Evolutionary conservation across 768 basidiomycete genomes (phyloP).

Genomic region (Lyophyllum atratum): DNA sequence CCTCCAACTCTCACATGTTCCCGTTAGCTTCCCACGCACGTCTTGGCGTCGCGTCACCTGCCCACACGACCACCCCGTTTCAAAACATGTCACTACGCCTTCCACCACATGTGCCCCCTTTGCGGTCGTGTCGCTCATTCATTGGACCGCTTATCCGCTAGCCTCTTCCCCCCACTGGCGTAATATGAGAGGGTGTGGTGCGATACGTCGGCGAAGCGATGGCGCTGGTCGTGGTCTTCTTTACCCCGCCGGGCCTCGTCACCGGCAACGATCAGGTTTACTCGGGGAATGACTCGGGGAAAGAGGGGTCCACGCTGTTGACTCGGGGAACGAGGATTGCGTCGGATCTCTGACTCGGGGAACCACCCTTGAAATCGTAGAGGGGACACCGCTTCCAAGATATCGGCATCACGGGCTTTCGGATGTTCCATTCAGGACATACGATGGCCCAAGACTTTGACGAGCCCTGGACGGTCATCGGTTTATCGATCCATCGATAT

Average conservation of each 20-base stretch:
- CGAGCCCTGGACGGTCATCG: no score
- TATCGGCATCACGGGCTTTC: background rate
- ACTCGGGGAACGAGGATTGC: slow-evolving; percentile 2
- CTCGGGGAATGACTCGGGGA: slow-evolving; percentile 11
- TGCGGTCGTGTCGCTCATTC: background rate
- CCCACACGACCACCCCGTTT: background rate
- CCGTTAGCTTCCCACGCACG: background rate
- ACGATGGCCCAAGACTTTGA: no score
- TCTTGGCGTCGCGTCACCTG: slow-evolving; percentile 2
- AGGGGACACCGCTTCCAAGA: background rate
- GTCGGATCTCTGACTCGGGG: background rate
- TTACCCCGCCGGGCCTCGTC: background rate
- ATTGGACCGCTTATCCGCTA: background rate
- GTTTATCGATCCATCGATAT: no score
- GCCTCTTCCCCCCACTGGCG: background rate
- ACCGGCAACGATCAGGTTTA: background rate
- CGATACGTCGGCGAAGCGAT: background rate
- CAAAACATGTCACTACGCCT: background rate
- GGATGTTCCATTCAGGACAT: background rate
- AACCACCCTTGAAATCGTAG: background rate
- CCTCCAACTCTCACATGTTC: background rate
- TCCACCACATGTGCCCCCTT: background rate
- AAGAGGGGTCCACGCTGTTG: slow-evolving; percentile 3
- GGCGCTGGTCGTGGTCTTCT: background rate
- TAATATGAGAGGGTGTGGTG: background rate